Evolutionary conservation across 495 filamentous ascomycete genomes (phyloP).

Genomic region (Podospora australis): DNA sequence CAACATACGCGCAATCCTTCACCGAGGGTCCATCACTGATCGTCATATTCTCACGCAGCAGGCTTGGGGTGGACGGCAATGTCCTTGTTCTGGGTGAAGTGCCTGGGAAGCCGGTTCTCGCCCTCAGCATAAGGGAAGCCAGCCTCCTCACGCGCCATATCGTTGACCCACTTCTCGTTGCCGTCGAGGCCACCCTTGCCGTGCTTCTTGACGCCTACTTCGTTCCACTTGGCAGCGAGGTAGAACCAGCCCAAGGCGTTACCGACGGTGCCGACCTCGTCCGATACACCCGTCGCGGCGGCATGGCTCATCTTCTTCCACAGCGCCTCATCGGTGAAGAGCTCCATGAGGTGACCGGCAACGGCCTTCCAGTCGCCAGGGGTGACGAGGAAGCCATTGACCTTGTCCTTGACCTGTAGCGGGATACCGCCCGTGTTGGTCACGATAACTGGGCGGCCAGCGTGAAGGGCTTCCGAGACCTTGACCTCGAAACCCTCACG

Average conservation of each 20-base stretch:
- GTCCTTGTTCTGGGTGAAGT: conserved; percentile 33
- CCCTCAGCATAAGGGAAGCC: conserved; percentile 50
- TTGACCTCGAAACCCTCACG: conserved; percentile 88
- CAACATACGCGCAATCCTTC: not conserved
- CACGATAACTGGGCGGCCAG: conserved; percentile 76
- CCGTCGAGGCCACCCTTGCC: conserved; percentile 35
- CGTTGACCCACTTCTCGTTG: conserved; percentile 63
- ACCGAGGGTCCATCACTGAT: not conserved
- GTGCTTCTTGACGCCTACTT: conserved; percentile 33
- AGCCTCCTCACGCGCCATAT: conserved; percentile 67
- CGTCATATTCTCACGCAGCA: no score
- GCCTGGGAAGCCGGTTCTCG: conserved; percentile 54
- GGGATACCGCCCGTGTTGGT: conserved; percentile 77
- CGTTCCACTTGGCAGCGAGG: conserved; percentile 56
- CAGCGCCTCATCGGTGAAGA: conserved; percentile 60
- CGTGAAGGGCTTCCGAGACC: conserved; percentile 80
- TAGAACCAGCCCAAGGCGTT: conserved; percentile 76
- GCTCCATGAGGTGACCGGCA: conserved; percentile 59
- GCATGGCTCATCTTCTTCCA: conserved; percentile 63
- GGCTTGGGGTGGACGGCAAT: conserved; percentile 15
- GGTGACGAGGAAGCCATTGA: conserved; percentile 72
- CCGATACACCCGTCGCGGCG: conserved; percentile 60
- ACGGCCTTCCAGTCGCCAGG: conserved; percentile 68
- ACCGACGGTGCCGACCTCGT: conserved; percentile 79
- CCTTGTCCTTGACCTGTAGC: conserved; percentile 65